A percentile compares a stretch with the other conserved stretches of the same genome.
These are phyloP conservation scores for Pontederia crassipes DNA, from an alignment of 176 grass and related monocot genomes.

Conservation along the genomic window DNA sequence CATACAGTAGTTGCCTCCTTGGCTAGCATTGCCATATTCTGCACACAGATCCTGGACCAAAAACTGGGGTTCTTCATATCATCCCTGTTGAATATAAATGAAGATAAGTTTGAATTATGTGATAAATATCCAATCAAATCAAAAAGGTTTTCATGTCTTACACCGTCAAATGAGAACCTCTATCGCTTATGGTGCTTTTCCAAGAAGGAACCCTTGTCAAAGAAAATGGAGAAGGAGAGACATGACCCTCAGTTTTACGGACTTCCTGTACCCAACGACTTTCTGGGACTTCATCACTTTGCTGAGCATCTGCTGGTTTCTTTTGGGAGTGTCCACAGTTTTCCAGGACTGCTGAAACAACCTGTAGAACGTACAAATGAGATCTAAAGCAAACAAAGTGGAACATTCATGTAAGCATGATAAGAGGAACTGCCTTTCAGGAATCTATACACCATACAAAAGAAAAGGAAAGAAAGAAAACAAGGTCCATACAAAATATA, in stretches of 20 bases:
- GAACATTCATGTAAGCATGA: too few species aligned
- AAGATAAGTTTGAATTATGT: background rate
- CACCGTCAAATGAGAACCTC: slow-evolving; percentile 50
- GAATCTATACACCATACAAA: too few species aligned
- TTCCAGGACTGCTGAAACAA: slow-evolving; percentile 84
- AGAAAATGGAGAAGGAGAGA: slow-evolving; percentile 34
- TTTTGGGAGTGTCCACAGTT: slow-evolving; percentile 50
- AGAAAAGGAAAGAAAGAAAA: too few species aligned
- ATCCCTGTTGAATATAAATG: slow-evolving; percentile 41
- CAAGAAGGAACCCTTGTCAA: slow-evolving; percentile 47
- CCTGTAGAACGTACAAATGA: slow-evolving; percentile 14
- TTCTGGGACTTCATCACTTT: slow-evolving; percentile 11
- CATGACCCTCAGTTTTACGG: slow-evolving; percentile 44
- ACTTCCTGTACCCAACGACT: slow-evolving; percentile 48
- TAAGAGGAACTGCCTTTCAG: too few species aligned
- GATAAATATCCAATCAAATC: too few species aligned
- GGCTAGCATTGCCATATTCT: slow-evolving; percentile 89
- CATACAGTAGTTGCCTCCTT: slow-evolving; percentile 86
- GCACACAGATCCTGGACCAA: slow-evolving; percentile 89
- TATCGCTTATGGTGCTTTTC: slow-evolving; percentile 62
- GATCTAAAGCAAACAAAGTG: too few species aligned
- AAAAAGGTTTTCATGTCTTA: slow-evolving; percentile 24
- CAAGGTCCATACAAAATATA: too few species aligned
- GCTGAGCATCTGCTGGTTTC: slow-evolving; percentile 8
- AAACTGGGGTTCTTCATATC: slow-evolving; percentile 66